A percentile compares a stretch with the other conserved stretches of the same genome.
Evolutionary conservation across 1,284 basidiomycete genomes (phyloP).

Genomic region (Malassezia arunalokei): DNA sequence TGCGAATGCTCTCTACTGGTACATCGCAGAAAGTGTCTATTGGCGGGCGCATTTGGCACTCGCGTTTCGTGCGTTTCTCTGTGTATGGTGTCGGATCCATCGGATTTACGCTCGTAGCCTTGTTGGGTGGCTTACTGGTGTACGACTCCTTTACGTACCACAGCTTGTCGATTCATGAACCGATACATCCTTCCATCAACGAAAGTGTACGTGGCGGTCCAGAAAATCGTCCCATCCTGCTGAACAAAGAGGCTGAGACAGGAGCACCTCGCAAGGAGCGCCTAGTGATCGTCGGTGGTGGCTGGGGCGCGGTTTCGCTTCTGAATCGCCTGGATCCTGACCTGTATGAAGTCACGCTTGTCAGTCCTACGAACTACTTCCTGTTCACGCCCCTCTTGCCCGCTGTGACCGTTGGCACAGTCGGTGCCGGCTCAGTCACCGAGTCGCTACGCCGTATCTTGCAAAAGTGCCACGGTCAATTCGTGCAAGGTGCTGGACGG

Average conservation of each 20-base stretch:
- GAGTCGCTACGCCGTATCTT: constrained; percentile 41
- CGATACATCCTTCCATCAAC: not conserved
- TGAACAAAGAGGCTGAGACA: too few relatives aligned
- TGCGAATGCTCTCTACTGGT: too few relatives aligned
- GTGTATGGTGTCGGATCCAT: constrained; percentile 2
- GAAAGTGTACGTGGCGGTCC: constrained; percentile 32
- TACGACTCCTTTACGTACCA: constrained; percentile 15
- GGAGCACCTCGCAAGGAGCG: constrained; percentile 23
- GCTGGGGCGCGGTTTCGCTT: constrained; percentile 42
- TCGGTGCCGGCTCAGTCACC: constrained; percentile 40
- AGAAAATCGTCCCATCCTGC: constrained; percentile 37
- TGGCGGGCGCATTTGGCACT: not conserved
- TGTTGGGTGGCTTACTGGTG: constrained; percentile 5
- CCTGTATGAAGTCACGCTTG: constrained; percentile 40
- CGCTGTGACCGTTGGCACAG: constrained; percentile 41
- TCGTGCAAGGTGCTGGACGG: constrained; percentile 38
- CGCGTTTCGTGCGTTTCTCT: constrained; percentile 9
- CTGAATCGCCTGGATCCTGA: constrained; percentile 34
- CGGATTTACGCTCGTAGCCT: not conserved
- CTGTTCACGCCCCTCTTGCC: constrained; percentile 44
- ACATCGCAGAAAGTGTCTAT: not conserved
- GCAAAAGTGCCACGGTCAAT: constrained; percentile 33
- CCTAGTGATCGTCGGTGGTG: constrained; percentile 44
- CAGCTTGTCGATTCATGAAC: not conserved
- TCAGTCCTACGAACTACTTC: constrained; percentile 44